phyloP scores from a whole-genome alignment of 2,329 filamentous ascomycete genomes.

The Bipolaris victoriae region DNA sequence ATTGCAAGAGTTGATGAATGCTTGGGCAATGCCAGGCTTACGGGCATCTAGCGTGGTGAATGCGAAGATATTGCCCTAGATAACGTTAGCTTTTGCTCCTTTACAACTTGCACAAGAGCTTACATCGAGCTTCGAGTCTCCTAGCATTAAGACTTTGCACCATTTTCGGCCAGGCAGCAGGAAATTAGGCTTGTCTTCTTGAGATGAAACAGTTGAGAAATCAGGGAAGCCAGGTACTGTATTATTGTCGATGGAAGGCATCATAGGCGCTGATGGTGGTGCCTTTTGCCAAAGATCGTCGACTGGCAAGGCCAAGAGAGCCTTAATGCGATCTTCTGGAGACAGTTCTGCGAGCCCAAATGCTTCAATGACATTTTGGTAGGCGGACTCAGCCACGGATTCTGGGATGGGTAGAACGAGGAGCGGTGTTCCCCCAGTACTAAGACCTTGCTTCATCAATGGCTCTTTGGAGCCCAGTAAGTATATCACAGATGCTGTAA shows the following conservation, averaged over 20 bases:
- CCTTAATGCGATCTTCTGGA: slow-evolving; percentile 51
- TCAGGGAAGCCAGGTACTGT: slow-evolving; percentile 45
- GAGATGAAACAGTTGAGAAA: slow-evolving; percentile 31
- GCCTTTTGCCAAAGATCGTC: slow-evolving; percentile 52
- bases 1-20: slow-evolving; percentile 45
- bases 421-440: slow-evolving; percentile 50
- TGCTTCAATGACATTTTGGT: slow-evolving; percentile 49
- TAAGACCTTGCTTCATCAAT: slow-evolving; percentile 50
- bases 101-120: neutral
- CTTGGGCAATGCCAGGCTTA: slow-evolving; percentile 40
- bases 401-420: slow-evolving; percentile 51
- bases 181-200: slow-evolving; percentile 31
- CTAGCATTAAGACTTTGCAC: slow-evolving; percentile 57
- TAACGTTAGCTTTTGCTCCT: neutral
- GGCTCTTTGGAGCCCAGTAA: slow-evolving; percentile 40
- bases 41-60: slow-evolving; percentile 32
- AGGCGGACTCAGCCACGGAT: slow-evolving; percentile 51
- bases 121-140: slow-evolving; percentile 57
- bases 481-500: slow-evolving; percentile 34
- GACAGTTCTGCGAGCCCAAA: slow-evolving; percentile 49
- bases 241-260: slow-evolving; percentile 54
- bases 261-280: slow-evolving; percentile 42
- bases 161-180: slow-evolving; percentile 52
- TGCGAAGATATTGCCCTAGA: slow-evolving; percentile 35
- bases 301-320: slow-evolving; percentile 49